Evolutionary conservation across 352 stramenopile genomes (phyloP), one percentile per base, ranked within the genome.

Genomic region (Phytophthora sp.): DNA sequence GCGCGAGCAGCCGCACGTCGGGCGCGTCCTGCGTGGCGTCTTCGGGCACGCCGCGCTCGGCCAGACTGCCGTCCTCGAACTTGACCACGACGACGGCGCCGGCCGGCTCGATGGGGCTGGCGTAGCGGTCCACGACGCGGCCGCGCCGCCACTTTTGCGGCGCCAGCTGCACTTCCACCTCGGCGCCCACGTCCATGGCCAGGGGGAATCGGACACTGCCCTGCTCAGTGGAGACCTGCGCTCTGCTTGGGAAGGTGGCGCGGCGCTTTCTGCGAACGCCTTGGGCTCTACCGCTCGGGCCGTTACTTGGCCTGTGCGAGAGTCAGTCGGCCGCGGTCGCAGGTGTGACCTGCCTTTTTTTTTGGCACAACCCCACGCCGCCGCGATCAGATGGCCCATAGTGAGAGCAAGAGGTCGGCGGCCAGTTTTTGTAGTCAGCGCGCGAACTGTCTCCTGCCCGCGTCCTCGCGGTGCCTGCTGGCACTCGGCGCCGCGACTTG

Each of bases 101-200:
- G 0, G 66, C 67, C 6, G 72, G 49, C 38, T 88, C 76, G 49
- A 88, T 82, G 21, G 75, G 74, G 37, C 69, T 88, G 43, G 73
- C 67, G 50, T 89, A 90, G 48, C 84, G 76, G 67, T 92, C 81
- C 39, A 89, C 74, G 41, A 91, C 69, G 35, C 75, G 48, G 30
- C 69, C 84, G 21, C 69, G 77, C 32, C 62, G 75, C 81, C 84
- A 92, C 28, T 56, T 59, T 43, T 76, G 64, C 46, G 78, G 63
- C 23, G 28, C 54, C 21, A 76, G 38, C 51, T 79, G 68, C 62
- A 89, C 78, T 69, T 89, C 80, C 50, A 89, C 84, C 54, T 89
- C 65, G 9, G 74, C 75, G 58, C 76, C 80, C 46, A 90, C 71
- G 71, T 91, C 77, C 81, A 92, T 91, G 8, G 50, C 38, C 48